Percentiles rank a stretch among this genome's conserved stretches.
phyloP scores from a whole-genome alignment of 2,329 filamentous ascomycete species.

The Lasiodiplodia hormozganensis region DNA sequence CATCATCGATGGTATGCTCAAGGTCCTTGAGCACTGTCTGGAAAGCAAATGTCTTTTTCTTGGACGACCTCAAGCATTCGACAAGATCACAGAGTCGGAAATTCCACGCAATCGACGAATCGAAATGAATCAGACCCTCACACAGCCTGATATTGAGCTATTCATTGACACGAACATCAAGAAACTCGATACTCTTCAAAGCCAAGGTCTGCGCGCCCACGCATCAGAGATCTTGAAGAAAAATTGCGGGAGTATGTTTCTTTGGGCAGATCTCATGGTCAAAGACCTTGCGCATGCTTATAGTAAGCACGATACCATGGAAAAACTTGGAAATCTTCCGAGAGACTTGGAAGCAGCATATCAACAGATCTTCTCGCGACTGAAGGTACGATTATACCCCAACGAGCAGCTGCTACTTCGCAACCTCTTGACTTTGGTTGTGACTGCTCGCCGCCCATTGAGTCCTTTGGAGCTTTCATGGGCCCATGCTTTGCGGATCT shows the following conservation, averaged over 20 bases:
- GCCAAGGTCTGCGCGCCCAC: neutral
- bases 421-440: neutral
- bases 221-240: neutral
- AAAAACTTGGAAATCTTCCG: neutral
- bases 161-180: neutral
- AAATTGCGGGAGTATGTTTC: neutral
- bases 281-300: neutral
- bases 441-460: neutral
- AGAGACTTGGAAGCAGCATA: neutral
- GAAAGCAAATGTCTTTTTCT: neutral
- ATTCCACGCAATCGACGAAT: neutral
- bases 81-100: neutral
- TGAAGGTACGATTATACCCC: neutral
- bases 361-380: neutral
- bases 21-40: neutral
- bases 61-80: neutral
- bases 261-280: neutral
- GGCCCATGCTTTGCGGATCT: neutral
- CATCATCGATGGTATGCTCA: neutral
- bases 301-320: neutral
- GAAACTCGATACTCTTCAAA: neutral
- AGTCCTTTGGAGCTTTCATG: neutral
- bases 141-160: neutral
- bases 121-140: neutral
- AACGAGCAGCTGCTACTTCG: neutral